Base-by-base conservation (phyloP, 169 alveolate species). In the Theileria sp. region DNA sequence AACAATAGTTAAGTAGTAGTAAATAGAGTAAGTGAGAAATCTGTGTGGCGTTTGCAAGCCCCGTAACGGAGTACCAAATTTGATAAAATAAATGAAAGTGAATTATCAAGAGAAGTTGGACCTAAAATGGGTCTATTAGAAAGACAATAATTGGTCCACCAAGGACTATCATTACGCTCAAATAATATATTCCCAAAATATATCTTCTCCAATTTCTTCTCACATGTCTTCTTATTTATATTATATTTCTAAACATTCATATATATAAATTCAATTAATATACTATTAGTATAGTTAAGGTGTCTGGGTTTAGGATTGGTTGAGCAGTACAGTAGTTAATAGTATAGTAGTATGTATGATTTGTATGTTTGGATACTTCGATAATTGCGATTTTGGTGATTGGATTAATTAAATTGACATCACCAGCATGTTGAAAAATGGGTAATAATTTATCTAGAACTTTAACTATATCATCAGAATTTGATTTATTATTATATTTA, bases 91-190 rank as follows among this genome's bases (percentile, higher is more conserved):
- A 98, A 97, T 10, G 99, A 96, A n/a, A 98, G 92, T 38, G 95
- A 96, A 79, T 94, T 95, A 71, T 96, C 99, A 58, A 98, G 91
- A 15, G 99, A 93, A 0, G 99, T 97, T 4, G 99, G 99, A n/a
- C 99, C 99, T 28, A 98, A 87, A 69, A 97, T 95, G 6, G 98
- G 98, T 44, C 99, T 88, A 17, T 86, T 86, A 28, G 95, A 92
- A 62, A 98, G 92, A 56, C 93, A 92, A 79, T 94, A 97, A 65
- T 92, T 87, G 51, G 92, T 76, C 97, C 97, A 94, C 95, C 96
- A 94, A 36, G 70, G 81, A 28, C 70, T 34, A 51, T 84, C 82
- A 51, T 34, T 21, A 15, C 83, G 66, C 60, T 77, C 86, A 2
- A 68, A 64, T 19, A 84, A 25, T 36, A 38, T 44, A 15, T 73